Base-by-base conservation (phyloP, 441 rosid genomes). In the Erysimum pusillum region DNA sequence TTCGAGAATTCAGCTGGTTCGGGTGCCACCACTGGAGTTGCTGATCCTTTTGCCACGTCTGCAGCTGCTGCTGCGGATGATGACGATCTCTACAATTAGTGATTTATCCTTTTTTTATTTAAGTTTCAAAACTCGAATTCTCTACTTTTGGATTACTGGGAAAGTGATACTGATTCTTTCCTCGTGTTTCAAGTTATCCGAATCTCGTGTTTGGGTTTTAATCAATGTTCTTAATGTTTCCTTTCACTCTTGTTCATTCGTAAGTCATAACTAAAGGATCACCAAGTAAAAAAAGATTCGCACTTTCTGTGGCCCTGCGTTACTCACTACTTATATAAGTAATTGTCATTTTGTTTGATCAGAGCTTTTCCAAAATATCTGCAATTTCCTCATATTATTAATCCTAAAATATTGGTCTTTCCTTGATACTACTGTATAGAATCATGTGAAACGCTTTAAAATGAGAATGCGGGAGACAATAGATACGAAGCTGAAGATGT, bases 31-130 rank as follows among this genome's bases (percentile, higher is more conserved):
- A 78, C 81, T 54, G 80, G 77, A 67, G 78, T 80, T 14, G 77
- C 85, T 1, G 85, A 82, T 68, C 87, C 86, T 13, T 87, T 85
- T 44, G 75, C 85, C 35, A 75, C 88, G 7, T 74, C 84, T 12
- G 59, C 79, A 5, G 79, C 85, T 17, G 81, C 82, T 46, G 80
- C 82, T 25, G 87, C 76, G 3, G 88, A 83, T 31, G 90, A 84
- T 57, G 90, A 85, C 74, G 90, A 87, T 75, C 86, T 85, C 73
- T 87, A 83, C 81, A 83, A 79, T 69, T 84, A 59, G 72, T 69
- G 38, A 59, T 63, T 39, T 31, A 32, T 41, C 45, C 51, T n/a
- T 36, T 8, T 63, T 39, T 25, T 14, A 20, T 51, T 65, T 6
- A 68, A 60, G 79, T 34, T 51, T 18, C 17, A 44, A 22, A 45